These are phyloP conservation scores for Teratosphaeria destructans DNA, from an alignment of 2,329 filamentous ascomycete genomes.

Conservation along the genomic window DNA sequence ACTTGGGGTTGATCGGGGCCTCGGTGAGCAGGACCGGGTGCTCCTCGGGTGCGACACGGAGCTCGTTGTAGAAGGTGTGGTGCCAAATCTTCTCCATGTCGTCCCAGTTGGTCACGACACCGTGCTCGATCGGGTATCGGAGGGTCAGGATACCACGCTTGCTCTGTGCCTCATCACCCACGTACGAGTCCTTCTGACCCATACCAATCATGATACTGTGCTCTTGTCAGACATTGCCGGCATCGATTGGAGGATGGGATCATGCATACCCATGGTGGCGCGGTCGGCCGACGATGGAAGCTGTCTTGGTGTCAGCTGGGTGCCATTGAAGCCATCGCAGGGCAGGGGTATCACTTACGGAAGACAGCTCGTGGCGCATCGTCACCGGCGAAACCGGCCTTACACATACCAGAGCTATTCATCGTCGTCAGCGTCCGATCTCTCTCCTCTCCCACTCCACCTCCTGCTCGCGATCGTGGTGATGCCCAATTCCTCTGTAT, in stretches of 20 bases:
- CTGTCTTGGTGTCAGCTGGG: constrained; percentile 40
- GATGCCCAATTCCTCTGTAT: constrained; percentile 14
- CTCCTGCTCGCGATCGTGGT: constrained; percentile 6
- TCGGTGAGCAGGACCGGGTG: constrained; percentile 98
- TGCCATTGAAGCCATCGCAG: constrained; percentile 1
- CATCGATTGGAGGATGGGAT: not conserved
- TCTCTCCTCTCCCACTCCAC: constrained; percentile 1
- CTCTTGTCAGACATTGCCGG: constrained; percentile 28
- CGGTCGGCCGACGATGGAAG: constrained; percentile 98
- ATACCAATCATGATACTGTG: constrained; percentile 99
- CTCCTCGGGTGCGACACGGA: constrained; percentile 99
- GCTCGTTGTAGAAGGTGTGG: constrained; percentile 99
- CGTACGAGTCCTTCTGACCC: constrained; percentile 99
- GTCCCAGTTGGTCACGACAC: constrained; percentile 99
- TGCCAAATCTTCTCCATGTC: constrained; percentile 99
- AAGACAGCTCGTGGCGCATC: constrained; percentile 99
- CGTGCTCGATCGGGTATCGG: constrained; percentile 99
- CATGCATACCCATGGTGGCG: constrained; percentile 90
- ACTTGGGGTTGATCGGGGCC: constrained; percentile 99
- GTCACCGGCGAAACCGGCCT: constrained; percentile 99
- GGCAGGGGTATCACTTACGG: constrained; percentile 63
- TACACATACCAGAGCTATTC: constrained; percentile 98
- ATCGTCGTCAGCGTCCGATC: constrained; percentile 17
- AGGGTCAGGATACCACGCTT: constrained; percentile 99
- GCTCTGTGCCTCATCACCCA: constrained; percentile 99